Base-by-base conservation (phyloP, 2,329 filamentous ascomycete species). In the Aureobasidium sp. region DNA sequence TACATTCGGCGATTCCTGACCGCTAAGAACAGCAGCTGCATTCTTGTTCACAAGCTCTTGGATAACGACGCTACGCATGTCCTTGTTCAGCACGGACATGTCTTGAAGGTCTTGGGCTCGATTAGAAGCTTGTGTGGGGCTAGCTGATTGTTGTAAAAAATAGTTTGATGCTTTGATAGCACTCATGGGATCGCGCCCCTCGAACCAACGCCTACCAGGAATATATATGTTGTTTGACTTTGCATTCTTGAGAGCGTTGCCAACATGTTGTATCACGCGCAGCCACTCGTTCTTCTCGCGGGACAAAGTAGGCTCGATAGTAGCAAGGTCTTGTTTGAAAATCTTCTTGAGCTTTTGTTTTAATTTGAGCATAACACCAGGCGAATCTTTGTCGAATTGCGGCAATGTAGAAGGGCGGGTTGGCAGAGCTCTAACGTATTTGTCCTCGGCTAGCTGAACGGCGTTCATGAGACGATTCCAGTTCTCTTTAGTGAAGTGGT, bases 291-390 rank as follows among this genome's bases (percentile, higher is more conserved):
- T 44, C n/a, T n/a, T 48, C 15, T 50, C 7, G 12, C n/a, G 46
- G 2, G 7, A 15, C 26, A 52, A 6, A 32, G 26, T 52, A 8
- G 57, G 37, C 37, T 52, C 46, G 12, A 47, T 13, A 17, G 9
- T 12, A 15, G 41, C 37, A n/a, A 52, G 15, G 44, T 59, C 56
- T 17, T 47, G 13, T 26, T 39, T 48, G 55, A 59, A 36, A 24
- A 20, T 48, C 43, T 59, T 50, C 27, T 59, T 59, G 34, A 59
- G 46, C 7, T 50, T 17, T 41, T 24, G 20, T 36, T 61, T 61
- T 6, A 52, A 10, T 1, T 41, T 12, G 6, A 43, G 13, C 10
- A 12, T 3, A 3, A 17, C n/a, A 13, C 12, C 13, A 36, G 57
- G 47, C n/a, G 52, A 9, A n/a, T 34, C 12, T 5, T 41, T 41